Evolutionary conservation across 2,329 filamentous ascomycete species (phyloP).

Genomic region (Ascochyta clinopodiicola): DNA sequence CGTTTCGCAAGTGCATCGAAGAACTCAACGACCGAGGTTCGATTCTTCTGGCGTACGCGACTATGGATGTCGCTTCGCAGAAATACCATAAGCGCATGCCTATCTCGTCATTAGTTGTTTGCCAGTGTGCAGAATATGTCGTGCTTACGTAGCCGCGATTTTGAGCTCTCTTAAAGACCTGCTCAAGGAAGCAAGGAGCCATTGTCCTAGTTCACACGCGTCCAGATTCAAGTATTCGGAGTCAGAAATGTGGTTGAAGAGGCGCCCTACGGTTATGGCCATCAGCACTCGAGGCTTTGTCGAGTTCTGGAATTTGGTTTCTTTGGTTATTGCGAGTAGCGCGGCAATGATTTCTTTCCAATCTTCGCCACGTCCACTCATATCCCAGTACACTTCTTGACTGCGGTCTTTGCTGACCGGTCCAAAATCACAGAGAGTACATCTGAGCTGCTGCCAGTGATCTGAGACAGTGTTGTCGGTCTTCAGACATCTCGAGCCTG

Average conservation of each 20-base stretch:
- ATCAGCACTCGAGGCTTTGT: slow-evolving; percentile 40
- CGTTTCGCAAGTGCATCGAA: slow-evolving; percentile 76
- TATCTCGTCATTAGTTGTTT: slow-evolving; percentile 38
- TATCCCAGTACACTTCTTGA: slow-evolving; percentile 34
- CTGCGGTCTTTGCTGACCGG: slow-evolving; percentile 1
- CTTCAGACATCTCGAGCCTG: slow-evolving; percentile 35
- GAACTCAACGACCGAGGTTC: slow-evolving; percentile 72
- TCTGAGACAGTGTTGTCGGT: neutral
- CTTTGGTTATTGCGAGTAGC: slow-evolving; percentile 38
- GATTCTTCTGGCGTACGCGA: slow-evolving; percentile 66
- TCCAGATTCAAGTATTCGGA: slow-evolving; percentile 69
- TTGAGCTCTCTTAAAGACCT: slow-evolving; percentile 87
- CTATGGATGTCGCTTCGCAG: slow-evolving; percentile 58
- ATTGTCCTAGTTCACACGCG: slow-evolving; percentile 73
- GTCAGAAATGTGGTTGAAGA: slow-evolving; percentile 71
- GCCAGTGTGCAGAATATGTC: neutral
- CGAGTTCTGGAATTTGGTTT: slow-evolving; percentile 38
- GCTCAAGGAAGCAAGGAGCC: slow-evolving; percentile 80
- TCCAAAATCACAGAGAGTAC: slow-evolving; percentile 35
- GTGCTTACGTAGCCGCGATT: slow-evolving; percentile 73
- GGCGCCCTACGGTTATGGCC: slow-evolving; percentile 62
- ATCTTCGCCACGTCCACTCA: slow-evolving; percentile 24
- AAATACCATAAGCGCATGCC: slow-evolving; percentile 71
- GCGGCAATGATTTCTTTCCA: slow-evolving; percentile 44
- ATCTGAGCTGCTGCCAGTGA: slow-evolving; percentile 24